phyloP scores from a whole-genome alignment of 2,329 filamentous ascomycete species.

The Aspergillus tubingensis region DNA sequence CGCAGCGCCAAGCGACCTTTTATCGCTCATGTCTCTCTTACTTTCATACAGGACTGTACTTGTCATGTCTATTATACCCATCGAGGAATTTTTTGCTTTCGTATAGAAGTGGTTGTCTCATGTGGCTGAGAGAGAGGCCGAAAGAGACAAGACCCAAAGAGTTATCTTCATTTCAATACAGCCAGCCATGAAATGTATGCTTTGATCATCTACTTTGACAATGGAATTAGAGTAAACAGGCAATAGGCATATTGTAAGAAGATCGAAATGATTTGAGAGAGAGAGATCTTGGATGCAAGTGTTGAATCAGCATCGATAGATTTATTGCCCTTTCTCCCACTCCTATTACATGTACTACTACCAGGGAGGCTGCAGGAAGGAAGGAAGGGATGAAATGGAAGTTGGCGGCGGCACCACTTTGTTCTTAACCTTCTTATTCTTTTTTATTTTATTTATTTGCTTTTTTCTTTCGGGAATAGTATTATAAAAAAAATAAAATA shows the following conservation, averaged over 20 bases:
- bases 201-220: background rate
- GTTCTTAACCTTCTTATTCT: constrained; percentile 3
- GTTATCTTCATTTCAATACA: background rate
- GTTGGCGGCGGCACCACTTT: background rate
- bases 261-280: background rate
- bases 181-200: background rate
- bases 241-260: background rate
- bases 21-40: background rate
- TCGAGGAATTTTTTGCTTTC: background rate
- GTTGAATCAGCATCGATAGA: background rate
- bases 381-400: background rate
- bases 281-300: background rate
- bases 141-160: background rate
- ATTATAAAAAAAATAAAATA: too few species aligned
- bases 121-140: background rate
- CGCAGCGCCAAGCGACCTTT: background rate
- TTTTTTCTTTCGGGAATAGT: background rate
- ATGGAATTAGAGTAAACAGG: background rate
- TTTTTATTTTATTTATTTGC: background rate
- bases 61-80: background rate
- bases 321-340: background rate
- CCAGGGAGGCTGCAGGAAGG: background rate
- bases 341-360: background rate
- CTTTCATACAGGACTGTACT: background rate
- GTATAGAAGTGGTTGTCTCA: background rate